Evolutionary conservation across 768 basidiomycete genomes (phyloP), one percentile per base, ranked within the genome.

Genomic region (Termitomyces sp.): DNA sequence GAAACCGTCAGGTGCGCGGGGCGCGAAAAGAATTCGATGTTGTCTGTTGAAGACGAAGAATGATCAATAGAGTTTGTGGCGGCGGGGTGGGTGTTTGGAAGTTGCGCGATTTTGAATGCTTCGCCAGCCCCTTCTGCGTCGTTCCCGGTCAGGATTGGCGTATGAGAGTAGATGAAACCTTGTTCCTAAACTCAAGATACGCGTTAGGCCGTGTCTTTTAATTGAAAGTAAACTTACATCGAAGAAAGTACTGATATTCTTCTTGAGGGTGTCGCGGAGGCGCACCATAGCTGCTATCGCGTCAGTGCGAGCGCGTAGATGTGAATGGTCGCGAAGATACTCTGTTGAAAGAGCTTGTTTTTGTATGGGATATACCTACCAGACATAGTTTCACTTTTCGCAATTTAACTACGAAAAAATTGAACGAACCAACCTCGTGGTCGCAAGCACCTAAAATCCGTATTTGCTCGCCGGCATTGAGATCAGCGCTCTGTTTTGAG

Each of bases 41-140:
- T 33, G 64, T 58, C 44, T 36, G 64, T 52, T 8, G 65, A 55
- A 6, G 69, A 22, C 12, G 64, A 11, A 37, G 58, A 6, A 30
- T 56, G 51, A 18, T 60, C 18, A 49, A 45, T 20, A 33, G 33
- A 39, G 47, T 41, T 18, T n/a, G 63, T 31, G 3, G 61, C 22
- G 31, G 71, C 67, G 31, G 72, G 71, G 57, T 74, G 73, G 20
- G 64, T 66, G 30, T 41, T 58, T 46, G 71, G 63, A 24, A 79
- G 64, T 49, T 80, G 75, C 1, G 79, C 76, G 33, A 96, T 76
- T 6, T 82, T 80, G 71, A 98, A 98, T 1, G 91, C 84, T 72
- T 98, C 95, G 20, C 97, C 96, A 7, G 90, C 95, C 13, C 95
- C 97, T 77, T 99, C 97, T 55, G 95, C 95, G 70, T 99, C 97